A percentile compares a stretch with the other conserved stretches of the same genome.
Conservation (phyloP, 352 stramenopile species). For the Phytophthora citrophthora region DNA sequence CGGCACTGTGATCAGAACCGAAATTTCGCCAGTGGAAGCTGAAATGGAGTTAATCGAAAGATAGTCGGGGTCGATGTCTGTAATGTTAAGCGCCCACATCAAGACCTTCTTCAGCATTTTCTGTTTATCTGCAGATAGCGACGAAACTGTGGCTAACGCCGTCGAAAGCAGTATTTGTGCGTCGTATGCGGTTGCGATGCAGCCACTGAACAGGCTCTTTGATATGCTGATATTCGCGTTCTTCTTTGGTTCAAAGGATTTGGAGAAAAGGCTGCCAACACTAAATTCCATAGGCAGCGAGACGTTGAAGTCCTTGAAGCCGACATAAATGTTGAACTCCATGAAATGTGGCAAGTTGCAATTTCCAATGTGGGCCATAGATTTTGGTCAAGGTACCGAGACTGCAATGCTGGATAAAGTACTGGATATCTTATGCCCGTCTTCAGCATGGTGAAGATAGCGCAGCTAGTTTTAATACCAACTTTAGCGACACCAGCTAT, state of each 20-base stretch:
- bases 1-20: not conserved
- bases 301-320: not conserved
- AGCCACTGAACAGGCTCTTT: slow-evolving; percentile 7
- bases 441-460: slow-evolving; percentile 1
- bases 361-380: not conserved
- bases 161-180: not conserved
- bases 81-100: not conserved
- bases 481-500: too few relatives aligned
- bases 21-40: not conserved
- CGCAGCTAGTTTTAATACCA: too few relatives aligned
- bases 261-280: too few relatives aligned
- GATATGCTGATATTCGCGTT: too few relatives aligned
- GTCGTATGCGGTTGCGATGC: slow-evolving; percentile 1
- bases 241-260: too few relatives aligned
- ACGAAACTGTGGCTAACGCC: not conserved
- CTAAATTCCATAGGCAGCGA: not conserved
- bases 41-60: slow-evolving; percentile 1
- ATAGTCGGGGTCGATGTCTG: slow-evolving; percentile 16
- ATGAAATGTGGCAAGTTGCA: slow-evolving; percentile 6
- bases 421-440: not conserved
- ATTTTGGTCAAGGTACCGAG: not conserved
- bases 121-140: not conserved
- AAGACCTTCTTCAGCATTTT: slow-evolving; percentile 4
- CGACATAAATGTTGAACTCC: slow-evolving; percentile 1
- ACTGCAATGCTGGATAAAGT: not conserved